Evolutionary conservation across 1,139 yeast species (phyloP).

Genomic region (Zygosaccharomyces pseudobailii): DNA sequence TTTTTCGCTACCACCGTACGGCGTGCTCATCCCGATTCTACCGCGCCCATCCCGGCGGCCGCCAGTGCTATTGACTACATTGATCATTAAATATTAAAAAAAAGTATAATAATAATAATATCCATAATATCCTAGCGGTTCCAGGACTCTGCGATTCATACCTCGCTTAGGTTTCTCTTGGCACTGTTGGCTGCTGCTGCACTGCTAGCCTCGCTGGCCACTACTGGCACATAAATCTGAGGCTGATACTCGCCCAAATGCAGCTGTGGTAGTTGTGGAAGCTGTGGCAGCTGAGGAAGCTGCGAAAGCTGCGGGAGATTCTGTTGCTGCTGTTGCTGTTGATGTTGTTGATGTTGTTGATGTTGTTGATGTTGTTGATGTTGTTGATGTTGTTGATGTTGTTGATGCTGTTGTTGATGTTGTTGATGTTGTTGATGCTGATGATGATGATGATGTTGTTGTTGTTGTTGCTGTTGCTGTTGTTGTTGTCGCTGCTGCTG

Average conservation of each 20-base stretch:
- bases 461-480: background rate
- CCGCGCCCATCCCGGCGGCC: background rate
- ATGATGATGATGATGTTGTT: too few species aligned
- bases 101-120: too few species aligned
- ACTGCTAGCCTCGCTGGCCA: conserved; percentile 1
- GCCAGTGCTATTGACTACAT: background rate
- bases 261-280: conserved; percentile 8
- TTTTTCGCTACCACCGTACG: background rate
- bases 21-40: background rate
- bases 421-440: too few species aligned
- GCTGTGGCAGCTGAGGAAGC: conserved; percentile 9
- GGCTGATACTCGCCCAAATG: conserved; percentile 7
- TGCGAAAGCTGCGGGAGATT: conserved; percentile 6
- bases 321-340: conserved; percentile 1
- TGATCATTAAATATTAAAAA: background rate
- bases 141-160: background rate
- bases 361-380: conserved; percentile 3
- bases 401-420: conserved; percentile 4
- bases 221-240: conserved; percentile 13
- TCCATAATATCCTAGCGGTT: background rate
- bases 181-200: background rate
- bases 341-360: conserved; percentile 6
- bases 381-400: conserved; percentile 6
- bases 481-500: conserved; percentile 8
- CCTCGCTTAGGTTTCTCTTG: background rate